These are phyloP conservation scores for Cladorrhinum sp. DNA, from an alignment of 2,329 filamentous ascomycete genomes.

Conservation along the genomic window DNA sequence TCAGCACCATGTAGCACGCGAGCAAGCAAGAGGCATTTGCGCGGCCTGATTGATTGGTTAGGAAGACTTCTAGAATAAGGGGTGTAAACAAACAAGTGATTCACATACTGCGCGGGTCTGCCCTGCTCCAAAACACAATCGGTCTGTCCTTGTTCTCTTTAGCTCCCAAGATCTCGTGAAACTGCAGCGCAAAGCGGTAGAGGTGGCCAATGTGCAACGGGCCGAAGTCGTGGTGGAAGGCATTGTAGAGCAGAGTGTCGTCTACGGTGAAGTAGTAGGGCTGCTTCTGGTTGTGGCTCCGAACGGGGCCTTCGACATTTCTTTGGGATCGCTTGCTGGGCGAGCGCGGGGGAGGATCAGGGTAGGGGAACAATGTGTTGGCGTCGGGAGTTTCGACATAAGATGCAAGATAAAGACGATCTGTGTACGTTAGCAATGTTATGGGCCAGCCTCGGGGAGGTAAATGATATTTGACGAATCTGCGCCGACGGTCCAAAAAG, in stretches of 20 bases:
- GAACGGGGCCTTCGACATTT: slow-evolving; percentile 54
- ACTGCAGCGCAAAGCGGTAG: slow-evolving; percentile 91
- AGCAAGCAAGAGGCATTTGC: slow-evolving; percentile 93
- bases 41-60: slow-evolving; percentile 57
- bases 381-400: slow-evolving; percentile 79
- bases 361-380: slow-evolving; percentile 83
- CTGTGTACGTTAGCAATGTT: slow-evolving; percentile 52
- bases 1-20: slow-evolving; percentile 97
- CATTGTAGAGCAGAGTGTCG: slow-evolving; percentile 90
- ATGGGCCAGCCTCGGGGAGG: slow-evolving; percentile 26
- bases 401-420: slow-evolving; percentile 90
- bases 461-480: slow-evolving; percentile 19
- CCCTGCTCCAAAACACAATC: slow-evolving; percentile 93
- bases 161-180: slow-evolving; percentile 91
- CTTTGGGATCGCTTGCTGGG: slow-evolving; percentile 74
- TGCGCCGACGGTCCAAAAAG: slow-evolving; percentile 25
- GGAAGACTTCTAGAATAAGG: neutral
- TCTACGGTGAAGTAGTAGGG: slow-evolving; percentile 97
- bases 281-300: slow-evolving; percentile 50
- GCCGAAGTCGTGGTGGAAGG: slow-evolving; percentile 97
- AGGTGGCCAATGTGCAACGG: slow-evolving; percentile 95
- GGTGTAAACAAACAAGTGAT: neutral
- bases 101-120: slow-evolving; percentile 80
- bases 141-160: slow-evolving; percentile 85
- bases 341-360: slow-evolving; percentile 55